phyloP scores from a whole-genome alignment of 352 stramenopile species.

The Phytopythium delawarense region DNA sequence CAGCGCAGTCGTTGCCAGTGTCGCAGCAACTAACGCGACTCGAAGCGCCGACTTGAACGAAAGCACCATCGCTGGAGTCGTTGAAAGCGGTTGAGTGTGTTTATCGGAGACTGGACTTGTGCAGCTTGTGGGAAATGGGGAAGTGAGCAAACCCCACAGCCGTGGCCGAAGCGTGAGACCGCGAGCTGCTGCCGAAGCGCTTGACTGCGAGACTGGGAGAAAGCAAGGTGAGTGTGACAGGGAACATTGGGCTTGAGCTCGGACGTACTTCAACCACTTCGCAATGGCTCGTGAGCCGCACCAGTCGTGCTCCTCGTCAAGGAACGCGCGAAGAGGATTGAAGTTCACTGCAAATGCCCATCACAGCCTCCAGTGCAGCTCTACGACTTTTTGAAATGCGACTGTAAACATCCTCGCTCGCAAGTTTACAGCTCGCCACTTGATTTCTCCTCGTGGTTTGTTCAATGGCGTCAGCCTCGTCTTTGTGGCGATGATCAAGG shows the following conservation, averaged over 20 bases:
- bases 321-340: too few relatives aligned
- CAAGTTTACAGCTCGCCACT: background rate
- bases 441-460: background rate
- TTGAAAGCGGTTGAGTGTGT: background rate
- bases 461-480: background rate
- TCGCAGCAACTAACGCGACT: background rate
- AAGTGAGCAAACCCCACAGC: background rate
- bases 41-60: background rate
- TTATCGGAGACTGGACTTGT: background rate
- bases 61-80: background rate
- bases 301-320: too few relatives aligned
- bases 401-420: background rate
- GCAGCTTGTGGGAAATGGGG: background rate
- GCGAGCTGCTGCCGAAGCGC: too few relatives aligned
- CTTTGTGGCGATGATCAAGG: background rate
- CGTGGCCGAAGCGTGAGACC: background rate
- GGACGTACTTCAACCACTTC: background rate
- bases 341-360: too few relatives aligned
- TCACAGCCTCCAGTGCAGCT: too few relatives aligned
- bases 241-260: too few relatives aligned
- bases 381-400: too few relatives aligned
- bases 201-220: too few relatives aligned
- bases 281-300: background rate
- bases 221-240: too few relatives aligned
- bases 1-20: background rate